phyloP scores from a whole-genome alignment of 1,139 yeast genomes.

The Blastobotrys persicus region DNA sequence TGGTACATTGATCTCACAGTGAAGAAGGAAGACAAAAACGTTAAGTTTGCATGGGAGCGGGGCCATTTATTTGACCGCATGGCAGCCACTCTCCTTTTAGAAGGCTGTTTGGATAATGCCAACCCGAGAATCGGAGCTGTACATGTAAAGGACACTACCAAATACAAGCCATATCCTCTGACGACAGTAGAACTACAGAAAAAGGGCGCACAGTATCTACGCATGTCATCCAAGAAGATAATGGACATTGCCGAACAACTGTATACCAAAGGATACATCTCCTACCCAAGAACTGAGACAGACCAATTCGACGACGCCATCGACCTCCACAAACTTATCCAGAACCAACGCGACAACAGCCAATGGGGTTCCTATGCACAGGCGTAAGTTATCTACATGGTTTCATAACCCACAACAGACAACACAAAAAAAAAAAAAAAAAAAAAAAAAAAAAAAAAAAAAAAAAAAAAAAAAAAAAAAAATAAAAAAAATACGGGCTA shows the following conservation, averaged over 20 bases:
- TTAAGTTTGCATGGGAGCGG: constrained; percentile 63
- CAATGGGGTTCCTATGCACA: constrained; percentile 53
- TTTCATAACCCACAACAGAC: no score
- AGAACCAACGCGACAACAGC: constrained; percentile 51
- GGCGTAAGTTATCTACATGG: no score
- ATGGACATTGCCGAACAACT: constrained; percentile 77
- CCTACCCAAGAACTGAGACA: constrained; percentile 98
- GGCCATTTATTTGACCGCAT: constrained; percentile 71
- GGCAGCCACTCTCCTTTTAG: constrained; percentile 60
- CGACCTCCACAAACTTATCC: constrained; percentile 61
- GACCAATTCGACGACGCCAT: constrained; percentile 76
- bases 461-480: no score
- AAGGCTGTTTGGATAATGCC: constrained; percentile 52
- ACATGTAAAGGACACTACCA: constrained; percentile 62
- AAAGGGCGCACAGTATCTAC: constrained; percentile 71
- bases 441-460: no score
- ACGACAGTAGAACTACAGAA: constrained; percentile 96
- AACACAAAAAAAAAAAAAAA: no score
- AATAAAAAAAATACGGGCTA: no score
- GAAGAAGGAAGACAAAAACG: constrained; percentile 37
- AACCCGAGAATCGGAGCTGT: constrained; percentile 53
- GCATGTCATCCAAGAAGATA: constrained; percentile 77
- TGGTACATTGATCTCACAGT: constrained; percentile 68
- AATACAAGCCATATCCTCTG: constrained; percentile 82
- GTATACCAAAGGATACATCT: constrained; percentile 80